Percentiles rank a stretch among this genome's conserved stretches.
phyloP scores from a whole-genome alignment of 1,284 basidiomycete species.

The Boletus smithii region DNA sequence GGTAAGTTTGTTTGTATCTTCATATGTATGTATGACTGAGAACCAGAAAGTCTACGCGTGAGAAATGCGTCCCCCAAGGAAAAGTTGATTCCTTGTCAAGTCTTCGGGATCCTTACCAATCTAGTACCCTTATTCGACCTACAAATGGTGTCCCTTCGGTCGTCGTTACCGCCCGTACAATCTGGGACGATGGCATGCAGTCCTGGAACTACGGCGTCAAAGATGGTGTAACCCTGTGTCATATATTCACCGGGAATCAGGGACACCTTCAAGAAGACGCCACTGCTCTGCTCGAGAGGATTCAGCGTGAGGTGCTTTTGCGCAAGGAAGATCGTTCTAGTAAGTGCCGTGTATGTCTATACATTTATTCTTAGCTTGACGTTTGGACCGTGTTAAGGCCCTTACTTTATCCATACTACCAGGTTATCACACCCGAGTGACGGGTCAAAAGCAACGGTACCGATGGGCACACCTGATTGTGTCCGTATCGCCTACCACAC shows the following conservation, averaged over 20 bases:
- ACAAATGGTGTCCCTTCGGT: conserved; percentile 24
- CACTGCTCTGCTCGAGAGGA: conserved; percentile 28
- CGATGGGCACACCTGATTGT: conserved; percentile 28
- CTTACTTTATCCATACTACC: conserved; percentile 33
- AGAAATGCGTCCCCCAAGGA: conserved; percentile 12
- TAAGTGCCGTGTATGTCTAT: conserved; percentile 12
- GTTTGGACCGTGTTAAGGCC: conserved; percentile 17
- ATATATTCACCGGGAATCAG: conserved; percentile 43
- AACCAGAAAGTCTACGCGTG: conserved; percentile 12
- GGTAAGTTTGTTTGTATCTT: conserved; percentile 22
- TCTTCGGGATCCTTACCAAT: conserved; percentile 33
- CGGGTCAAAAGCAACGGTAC: conserved; percentile 16
- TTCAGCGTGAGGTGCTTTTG: conserved; percentile 36
- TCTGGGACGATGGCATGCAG: conserved; percentile 32
- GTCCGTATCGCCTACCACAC: conserved; percentile 26
- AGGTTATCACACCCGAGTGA: conserved; percentile 9
- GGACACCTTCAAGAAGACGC: conserved; percentile 32
- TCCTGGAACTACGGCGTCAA: conserved; percentile 32
- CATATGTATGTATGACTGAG: conserved; percentile 13
- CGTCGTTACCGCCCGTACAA: conserved; percentile 15
- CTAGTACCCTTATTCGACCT: conserved; percentile 29
- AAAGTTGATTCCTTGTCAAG: conserved; percentile 21
- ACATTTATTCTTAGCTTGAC: neutral
- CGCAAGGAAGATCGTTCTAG: conserved; percentile 24
- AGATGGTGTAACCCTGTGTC: conserved; percentile 26